Conservation (phyloP, 345 rosid species). For the Sonneratia caseolaris region DNA sequence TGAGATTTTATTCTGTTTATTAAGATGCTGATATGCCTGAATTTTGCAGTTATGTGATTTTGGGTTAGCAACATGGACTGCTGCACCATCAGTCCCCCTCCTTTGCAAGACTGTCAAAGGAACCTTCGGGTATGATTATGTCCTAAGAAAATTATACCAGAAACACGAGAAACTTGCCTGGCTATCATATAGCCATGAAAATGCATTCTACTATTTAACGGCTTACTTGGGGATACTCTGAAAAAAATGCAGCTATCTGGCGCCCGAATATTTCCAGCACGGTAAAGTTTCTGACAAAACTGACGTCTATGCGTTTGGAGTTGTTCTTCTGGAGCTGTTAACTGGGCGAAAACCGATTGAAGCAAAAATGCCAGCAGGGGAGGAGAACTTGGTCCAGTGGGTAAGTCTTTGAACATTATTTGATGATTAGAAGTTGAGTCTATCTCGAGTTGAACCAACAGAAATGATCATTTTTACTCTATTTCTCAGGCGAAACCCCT, state of each 20-base stretch:
- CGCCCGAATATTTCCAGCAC: conserved; percentile 96
- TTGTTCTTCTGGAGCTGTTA: conserved; percentile 73
- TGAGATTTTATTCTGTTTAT: not conserved
- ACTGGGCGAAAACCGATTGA: conserved; percentile 90
- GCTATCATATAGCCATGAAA: not conserved
- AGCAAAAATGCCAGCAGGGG: conserved; percentile 62
- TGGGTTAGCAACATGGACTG: conserved; percentile 90
- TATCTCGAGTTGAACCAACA: not conserved
- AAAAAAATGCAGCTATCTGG: conserved; percentile 54
- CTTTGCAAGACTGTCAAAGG: conserved; percentile 98
- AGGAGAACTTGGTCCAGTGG: conserved; percentile 92
- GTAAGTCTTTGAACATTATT: conserved; percentile 31
- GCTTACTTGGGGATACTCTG: not conserved
- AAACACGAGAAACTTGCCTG: not conserved
- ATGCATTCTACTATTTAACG: not conserved
- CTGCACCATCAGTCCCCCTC: conserved; percentile 82
- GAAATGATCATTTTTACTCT: not conserved
- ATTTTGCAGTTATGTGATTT: conserved; percentile 77
- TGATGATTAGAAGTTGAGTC: not conserved
- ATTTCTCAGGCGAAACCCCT: conserved; percentile 52
- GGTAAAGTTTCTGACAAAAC: conserved; percentile 92
- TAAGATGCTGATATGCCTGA: not conserved
- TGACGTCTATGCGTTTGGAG: conserved; percentile 94
- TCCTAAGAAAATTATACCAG: no score
- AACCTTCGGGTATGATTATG: conserved; percentile 66